Conservation (phyloP, 2,329 filamentous ascomycete genomes). For the Leptographium lundbergii region DNA sequence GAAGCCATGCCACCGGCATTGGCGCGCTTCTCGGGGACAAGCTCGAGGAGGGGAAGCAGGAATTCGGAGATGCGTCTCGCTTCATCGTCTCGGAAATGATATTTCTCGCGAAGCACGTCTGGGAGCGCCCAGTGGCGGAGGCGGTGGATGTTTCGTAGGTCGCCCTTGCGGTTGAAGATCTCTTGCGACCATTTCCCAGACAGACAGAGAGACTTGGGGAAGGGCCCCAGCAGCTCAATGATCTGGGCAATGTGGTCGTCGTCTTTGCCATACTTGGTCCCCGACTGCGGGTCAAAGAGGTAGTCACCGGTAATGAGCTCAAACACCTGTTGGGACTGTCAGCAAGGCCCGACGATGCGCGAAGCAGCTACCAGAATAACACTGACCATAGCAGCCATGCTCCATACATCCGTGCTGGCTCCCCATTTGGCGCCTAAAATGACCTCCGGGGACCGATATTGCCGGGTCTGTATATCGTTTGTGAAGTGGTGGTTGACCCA, state of each 20-base stretch:
- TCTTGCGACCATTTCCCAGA: constrained; percentile 96
- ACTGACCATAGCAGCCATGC: constrained; percentile 95
- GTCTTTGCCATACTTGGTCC: constrained; percentile 98
- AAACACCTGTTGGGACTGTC: constrained; percentile 54
- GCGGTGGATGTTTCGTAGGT: constrained; percentile 92
- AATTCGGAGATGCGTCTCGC: constrained; percentile 69
- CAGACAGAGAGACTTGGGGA: constrained; percentile 83
- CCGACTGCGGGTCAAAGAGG: constrained; percentile 94
- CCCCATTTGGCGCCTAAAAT: constrained; percentile 97
- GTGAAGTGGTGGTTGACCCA: constrained; percentile 99
- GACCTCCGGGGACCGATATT: constrained; percentile 94
- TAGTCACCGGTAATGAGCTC: constrained; percentile 98
- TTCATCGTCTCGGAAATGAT: constrained; percentile 82
- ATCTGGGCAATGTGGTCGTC: constrained; percentile 99
- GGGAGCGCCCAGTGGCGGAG: constrained; percentile 91
- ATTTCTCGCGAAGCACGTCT: constrained; percentile 90
- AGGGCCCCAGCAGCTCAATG: constrained; percentile 87
- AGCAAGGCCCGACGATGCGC: not conserved
- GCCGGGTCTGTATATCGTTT: constrained; percentile 95
- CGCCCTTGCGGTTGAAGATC: constrained; percentile 96
- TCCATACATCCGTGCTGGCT: constrained; percentile 98
- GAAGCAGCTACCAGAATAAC: constrained; percentile 1
- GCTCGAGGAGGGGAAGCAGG: constrained; percentile 78
- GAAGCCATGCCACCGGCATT: constrained; percentile 94
- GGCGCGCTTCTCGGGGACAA: constrained; percentile 76